Percentiles rank a stretch among this genome's conserved stretches.
phyloP scores from a whole-genome alignment of 225 moss, liverwort and hornwort species.

The Sphagnum tenellum region DNA sequence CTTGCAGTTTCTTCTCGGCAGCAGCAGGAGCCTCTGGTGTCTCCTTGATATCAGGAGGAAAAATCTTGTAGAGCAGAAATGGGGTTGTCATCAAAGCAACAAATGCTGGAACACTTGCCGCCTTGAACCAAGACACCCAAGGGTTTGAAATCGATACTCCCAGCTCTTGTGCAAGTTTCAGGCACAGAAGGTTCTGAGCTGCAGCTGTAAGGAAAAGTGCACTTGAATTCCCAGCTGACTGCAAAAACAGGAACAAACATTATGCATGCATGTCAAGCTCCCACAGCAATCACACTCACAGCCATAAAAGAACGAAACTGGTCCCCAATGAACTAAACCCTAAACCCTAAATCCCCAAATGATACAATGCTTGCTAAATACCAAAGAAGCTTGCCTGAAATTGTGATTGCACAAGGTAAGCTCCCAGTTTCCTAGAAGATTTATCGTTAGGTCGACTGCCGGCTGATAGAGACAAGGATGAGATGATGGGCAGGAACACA shows the following conservation, averaged over 20 bases:
- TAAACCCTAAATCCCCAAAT: too few relatives aligned
- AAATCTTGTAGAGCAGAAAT: conserved; percentile 77
- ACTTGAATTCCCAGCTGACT: conserved; percentile 92
- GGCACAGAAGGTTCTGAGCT: conserved; percentile 90
- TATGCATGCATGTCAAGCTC: too few relatives aligned
- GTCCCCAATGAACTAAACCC: too few relatives aligned
- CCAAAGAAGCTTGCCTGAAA: conserved; percentile 49
- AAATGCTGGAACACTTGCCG: conserved; percentile 78
- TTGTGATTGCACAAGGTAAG: conserved; percentile 81
- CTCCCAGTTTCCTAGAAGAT: conserved; percentile 74
- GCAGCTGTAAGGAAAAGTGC: conserved; percentile 90
- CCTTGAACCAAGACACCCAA: conserved; percentile 95
- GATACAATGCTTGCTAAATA: too few relatives aligned
- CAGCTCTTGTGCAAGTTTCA: conserved; percentile 91
- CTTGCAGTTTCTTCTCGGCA: conserved; percentile 73
- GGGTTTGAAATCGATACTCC: conserved; percentile 70
- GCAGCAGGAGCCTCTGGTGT: conserved; percentile 91
- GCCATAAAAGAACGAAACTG: too few relatives aligned
- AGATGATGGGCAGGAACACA: conserved; percentile 90
- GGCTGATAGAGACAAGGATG: conserved; percentile 66
- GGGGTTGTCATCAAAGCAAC: conserved; percentile 74
- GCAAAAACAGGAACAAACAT: neutral
- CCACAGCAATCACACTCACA: too few relatives aligned
- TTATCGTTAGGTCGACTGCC: conserved; percentile 71
- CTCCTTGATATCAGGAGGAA: conserved; percentile 77